Evolutionary conservation across 2,329 filamentous ascomycete genomes (phyloP), one percentile per base, ranked within the genome.

Genomic region (Aspergillus quadricinctus): DNA sequence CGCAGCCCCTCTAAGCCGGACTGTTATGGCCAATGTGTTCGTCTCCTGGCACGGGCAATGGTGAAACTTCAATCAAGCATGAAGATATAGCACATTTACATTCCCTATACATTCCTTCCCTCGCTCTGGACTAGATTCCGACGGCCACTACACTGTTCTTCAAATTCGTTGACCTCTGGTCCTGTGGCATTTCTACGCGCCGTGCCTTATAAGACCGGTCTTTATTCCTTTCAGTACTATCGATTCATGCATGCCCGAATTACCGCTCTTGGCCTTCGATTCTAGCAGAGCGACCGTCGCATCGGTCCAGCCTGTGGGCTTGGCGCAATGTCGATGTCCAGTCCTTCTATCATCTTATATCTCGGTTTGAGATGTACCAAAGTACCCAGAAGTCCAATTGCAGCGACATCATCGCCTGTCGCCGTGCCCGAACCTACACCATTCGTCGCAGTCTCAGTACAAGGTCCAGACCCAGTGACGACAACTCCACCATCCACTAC

Each of bases 261-360:
- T 23, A 23, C 19, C n/a, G 31, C 14, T 37, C 31, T 37, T 37
- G 14, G 31, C 31, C 31, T 37, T n/a, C 31, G 5, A 37, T 3
- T 55, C 50, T 53, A 52, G 50, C 46, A 50, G 43, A 56, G 17
- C 46, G 23, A 48, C 37, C 43, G 25, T 50, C 50, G 49, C 54
- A 40, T 49, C 46, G 21, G 21, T 49, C 52, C 50, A n/a, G 55
- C 61, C 61, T 60, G 46, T 49, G 61, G 59, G 57, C 63, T 59
- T 51, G 57, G 53, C 61, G 64, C 64, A 56, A 69, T 70, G 65
- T 62, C 62, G 50, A 69, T 67, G 61, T 59, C 65, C 31, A 60
- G 57, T 59, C 62, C 57, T 48, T 65, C 62, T 4, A 58, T 67
- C 29, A 58, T 64, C 50, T 61, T 62, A 21, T 57, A 61, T 50